A percentile compares a stretch with the other conserved stretches of the same genome.
Conservation (phyloP, 2,329 filamentous ascomycete genomes). For the Aureobasidium sp. region DNA sequence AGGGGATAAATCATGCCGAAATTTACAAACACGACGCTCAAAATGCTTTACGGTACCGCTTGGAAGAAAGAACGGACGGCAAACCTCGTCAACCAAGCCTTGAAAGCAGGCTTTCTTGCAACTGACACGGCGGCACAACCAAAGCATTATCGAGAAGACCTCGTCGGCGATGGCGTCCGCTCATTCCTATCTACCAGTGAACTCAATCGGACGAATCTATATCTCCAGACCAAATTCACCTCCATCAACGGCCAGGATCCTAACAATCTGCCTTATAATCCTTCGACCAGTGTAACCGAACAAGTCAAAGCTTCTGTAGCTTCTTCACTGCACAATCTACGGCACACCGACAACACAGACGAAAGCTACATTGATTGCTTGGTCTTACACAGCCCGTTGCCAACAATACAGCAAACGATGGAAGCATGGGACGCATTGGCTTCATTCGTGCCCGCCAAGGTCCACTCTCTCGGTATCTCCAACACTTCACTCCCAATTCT, state of each 20-base stretch:
- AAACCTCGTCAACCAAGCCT: slow-evolving; percentile 60
- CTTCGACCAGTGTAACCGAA: slow-evolving; percentile 49
- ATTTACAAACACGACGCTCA: slow-evolving; percentile 22
- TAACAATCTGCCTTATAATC: slow-evolving; percentile 56
- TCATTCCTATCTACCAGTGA: slow-evolving; percentile 53
- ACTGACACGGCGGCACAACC: slow-evolving; percentile 76
- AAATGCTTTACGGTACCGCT: slow-evolving; percentile 70
- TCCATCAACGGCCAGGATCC: slow-evolving; percentile 55
- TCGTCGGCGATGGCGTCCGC: slow-evolving; percentile 61
- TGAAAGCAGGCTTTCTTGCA: slow-evolving; percentile 62
- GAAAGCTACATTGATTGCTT: slow-evolving; percentile 50
- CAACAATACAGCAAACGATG: slow-evolving; percentile 46
- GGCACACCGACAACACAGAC: slow-evolving; percentile 33
- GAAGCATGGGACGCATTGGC: slow-evolving; percentile 62
- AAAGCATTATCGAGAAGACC: slow-evolving; percentile 66
- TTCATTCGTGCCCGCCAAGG: slow-evolving; percentile 56
- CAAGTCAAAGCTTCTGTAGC: slow-evolving; percentile 62
- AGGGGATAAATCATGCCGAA: neutral
- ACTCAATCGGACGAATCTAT: slow-evolving; percentile 55
- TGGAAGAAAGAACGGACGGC: slow-evolving; percentile 70
- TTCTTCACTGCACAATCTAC: slow-evolving; percentile 59
- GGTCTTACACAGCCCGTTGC: slow-evolving; percentile 53
- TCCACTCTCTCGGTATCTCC: slow-evolving; percentile 66
- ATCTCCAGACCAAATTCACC: slow-evolving; percentile 82
- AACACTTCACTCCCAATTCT: slow-evolving; percentile 57